These are phyloP conservation scores for Typha latifolia DNA, from an alignment of 176 grass and related monocot genomes.

Conservation along the genomic window DNA sequence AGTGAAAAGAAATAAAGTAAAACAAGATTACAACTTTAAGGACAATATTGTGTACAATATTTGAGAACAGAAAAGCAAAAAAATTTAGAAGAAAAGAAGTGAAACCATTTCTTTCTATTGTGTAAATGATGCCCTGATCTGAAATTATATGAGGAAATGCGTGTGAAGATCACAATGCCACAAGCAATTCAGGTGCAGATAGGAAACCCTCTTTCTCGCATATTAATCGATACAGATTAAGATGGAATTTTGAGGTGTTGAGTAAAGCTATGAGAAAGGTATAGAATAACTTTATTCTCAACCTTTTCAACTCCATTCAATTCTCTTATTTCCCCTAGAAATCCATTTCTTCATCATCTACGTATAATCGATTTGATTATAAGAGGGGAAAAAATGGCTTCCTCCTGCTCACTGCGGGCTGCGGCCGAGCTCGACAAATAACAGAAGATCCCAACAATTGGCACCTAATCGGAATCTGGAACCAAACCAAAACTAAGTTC, in stretches of 20 bases:
- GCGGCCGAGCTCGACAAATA: slow-evolving; percentile 7
- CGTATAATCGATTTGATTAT: background rate
- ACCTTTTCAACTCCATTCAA: background rate
- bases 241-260: background rate
- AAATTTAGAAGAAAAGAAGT: too few relatives aligned
- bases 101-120: background rate
- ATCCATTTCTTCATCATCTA: too few relatives aligned
- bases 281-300: background rate
- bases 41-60: background rate
- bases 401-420: background rate
- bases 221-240: background rate
- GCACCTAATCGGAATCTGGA: slow-evolving; percentile 11
- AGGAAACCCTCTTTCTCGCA: background rate
- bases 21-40: background rate
- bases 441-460: slow-evolving; percentile 16
- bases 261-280: background rate
- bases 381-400: background rate
- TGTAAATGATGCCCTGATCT: background rate
- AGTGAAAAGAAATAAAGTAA: background rate
- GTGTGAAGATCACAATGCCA: background rate
- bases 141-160: background rate
- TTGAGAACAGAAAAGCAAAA: too few relatives aligned
- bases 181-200: background rate
- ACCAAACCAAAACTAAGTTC: slow-evolving; percentile 11
- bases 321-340: background rate